Base-by-base conservation (phyloP, 345 rosid species). In the Moricandia moricandioides region DNA sequence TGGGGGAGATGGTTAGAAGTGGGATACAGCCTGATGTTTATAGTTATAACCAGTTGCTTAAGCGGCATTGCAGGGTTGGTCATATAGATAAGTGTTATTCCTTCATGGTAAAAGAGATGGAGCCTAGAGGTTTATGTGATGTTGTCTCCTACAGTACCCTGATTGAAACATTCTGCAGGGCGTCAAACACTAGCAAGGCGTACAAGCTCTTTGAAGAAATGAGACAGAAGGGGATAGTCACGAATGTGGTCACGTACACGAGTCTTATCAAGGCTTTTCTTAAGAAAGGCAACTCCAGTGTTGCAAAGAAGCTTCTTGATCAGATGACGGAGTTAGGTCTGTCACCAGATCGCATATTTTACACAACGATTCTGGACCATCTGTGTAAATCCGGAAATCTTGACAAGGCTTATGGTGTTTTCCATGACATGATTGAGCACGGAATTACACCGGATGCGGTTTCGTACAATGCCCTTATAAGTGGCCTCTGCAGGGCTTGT, bases 21-120 rank as follows among this genome's bases (percentile, higher is more conserved):
- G 96, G 96, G 82, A 80, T 88, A 72, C 77, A 85, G 79, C 98
- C 86, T 55, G 97, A 95, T 80, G 81, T 79, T 29, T 92, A 85
- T 82, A 90, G 96, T 82, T 90, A 92, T 72, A 95, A 92, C 73
- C 92, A 89, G 78, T 75, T 89, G 70, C 85, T 95, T 67, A 92
- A 89, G 85, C 88, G 90, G 56, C 82, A 85, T 68, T 92, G 97
- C 82, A 92, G 85, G 75, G 86, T 82, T 69, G 83, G 75, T 54
- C 67, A 64, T 70, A 73, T 72, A 3, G 90, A 84, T 57, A 85
- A 83, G 77, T 94, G 96, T 24, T 81, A 84, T 82, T 55, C 45
- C 34, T 83, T 88, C 54, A 80, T 95, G 87, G 66, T 79, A 69
- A 78, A 82, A 49, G 86, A 85, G 77, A 86, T 92, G 98, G 85